Conservation (phyloP, 2,329 filamentous ascomycete species). For the Thermomyces lanuginosus region DNA sequence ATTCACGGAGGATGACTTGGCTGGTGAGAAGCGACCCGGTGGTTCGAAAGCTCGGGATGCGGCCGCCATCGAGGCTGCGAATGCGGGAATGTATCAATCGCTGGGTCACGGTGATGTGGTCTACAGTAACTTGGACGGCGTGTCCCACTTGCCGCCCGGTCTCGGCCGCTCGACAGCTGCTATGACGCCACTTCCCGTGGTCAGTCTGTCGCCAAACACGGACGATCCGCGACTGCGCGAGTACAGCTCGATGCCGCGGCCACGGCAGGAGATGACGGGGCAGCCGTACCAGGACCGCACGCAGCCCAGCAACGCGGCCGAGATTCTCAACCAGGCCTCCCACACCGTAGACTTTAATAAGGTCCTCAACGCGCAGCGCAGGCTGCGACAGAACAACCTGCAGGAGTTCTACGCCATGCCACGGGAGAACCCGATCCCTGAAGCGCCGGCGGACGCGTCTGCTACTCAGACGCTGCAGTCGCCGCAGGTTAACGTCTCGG, state of each 20-base stretch:
- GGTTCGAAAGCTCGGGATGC: conserved; percentile 77
- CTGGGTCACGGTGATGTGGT: conserved; percentile 72
- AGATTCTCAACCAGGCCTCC: conserved; percentile 71
- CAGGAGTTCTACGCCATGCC: conserved; percentile 68
- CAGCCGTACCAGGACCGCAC: conserved; percentile 77
- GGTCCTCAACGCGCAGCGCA: conserved; percentile 60
- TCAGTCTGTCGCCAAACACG: conserved; percentile 63
- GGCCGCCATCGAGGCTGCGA: conserved; percentile 50
- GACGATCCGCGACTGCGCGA: conserved; percentile 63
- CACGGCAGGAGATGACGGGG: conserved; percentile 77
- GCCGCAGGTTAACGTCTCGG: conserved; percentile 20
- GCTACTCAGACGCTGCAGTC: conserved; percentile 24
- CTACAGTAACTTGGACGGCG: conserved; percentile 61
- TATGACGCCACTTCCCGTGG: conserved; percentile 62
- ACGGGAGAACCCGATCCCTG: conserved; percentile 52
- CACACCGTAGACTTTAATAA: conserved; percentile 88
- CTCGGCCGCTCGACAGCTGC: conserved; percentile 51
- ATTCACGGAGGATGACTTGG: conserved; percentile 90
- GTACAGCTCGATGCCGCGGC: conserved; percentile 67
- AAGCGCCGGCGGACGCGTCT: conserved; percentile 15
- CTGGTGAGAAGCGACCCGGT: conserved; percentile 88
- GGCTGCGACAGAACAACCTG: conserved; percentile 62
- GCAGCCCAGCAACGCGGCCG: conserved; percentile 55
- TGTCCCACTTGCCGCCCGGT: conserved; percentile 54
- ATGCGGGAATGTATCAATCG: conserved; percentile 41